Conservation (phyloP, 192 early-diverging fungal genomes). For the Entomortierella beljakovae region DNA sequence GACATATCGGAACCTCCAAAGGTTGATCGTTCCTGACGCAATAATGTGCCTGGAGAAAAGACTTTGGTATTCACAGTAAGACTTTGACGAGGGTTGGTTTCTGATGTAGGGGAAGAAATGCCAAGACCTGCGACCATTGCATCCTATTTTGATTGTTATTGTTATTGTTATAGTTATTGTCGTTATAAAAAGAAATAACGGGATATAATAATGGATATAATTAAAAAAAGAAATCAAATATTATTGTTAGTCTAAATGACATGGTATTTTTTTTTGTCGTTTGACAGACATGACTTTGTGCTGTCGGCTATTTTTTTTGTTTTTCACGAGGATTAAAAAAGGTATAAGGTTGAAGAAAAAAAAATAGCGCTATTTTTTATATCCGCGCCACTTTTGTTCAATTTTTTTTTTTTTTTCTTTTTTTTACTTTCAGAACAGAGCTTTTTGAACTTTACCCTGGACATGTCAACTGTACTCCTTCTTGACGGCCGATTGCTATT, state of each 20-base stretch:
- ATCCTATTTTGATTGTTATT: slow-evolving; percentile 11
- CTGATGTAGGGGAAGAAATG: slow-evolving; percentile 40
- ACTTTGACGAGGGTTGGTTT: slow-evolving; percentile 2
- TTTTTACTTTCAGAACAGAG: background rate
- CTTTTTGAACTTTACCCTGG: slow-evolving; percentile 23
- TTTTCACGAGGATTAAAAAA: no score
- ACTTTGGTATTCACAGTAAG: slow-evolving; percentile 45
- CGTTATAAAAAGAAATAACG: no score
- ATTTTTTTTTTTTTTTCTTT: slow-evolving; percentile 1
- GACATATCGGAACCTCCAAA: slow-evolving; percentile 23
- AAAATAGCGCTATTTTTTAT: background rate
- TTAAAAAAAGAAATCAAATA: no score
- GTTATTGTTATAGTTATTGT: no score
- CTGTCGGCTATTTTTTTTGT: no score
- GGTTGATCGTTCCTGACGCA: slow-evolving; percentile 39
- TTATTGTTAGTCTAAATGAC: background rate
- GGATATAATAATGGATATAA: no score
- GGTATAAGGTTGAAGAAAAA: background rate
- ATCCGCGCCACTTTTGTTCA: background rate
- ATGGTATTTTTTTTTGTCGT: background rate
- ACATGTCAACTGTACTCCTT: slow-evolving; percentile 39
- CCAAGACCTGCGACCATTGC: slow-evolving; percentile 34
- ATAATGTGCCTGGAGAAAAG: slow-evolving; percentile 12
- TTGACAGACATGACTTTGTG: background rate
- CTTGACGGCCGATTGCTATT: slow-evolving; percentile 32